These are phyloP conservation scores for Tylopilus sp. DNA, from an alignment of 1,284 basidiomycete genomes.

Conservation along the genomic window DNA sequence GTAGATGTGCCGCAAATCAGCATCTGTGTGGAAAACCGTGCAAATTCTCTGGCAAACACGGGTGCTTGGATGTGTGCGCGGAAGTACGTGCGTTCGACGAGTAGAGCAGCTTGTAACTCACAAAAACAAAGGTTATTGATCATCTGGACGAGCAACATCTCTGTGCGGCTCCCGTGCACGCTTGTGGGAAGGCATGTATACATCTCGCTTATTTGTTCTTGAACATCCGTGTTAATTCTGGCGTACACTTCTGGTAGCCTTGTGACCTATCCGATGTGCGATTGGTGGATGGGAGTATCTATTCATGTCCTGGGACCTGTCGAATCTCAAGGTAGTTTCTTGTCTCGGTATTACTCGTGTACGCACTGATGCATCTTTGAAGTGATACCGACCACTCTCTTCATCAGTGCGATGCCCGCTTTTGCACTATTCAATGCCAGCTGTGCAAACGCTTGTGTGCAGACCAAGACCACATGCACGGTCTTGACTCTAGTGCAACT, in stretches of 20 bases:
- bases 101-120: constrained; percentile 3
- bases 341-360: background rate
- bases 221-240: background rate
- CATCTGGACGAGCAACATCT: constrained; percentile 61
- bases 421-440: constrained; percentile 64
- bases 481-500: constrained; percentile 48
- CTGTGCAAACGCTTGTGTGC: constrained; percentile 66
- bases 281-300: constrained; percentile 44
- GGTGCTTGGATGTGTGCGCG: constrained; percentile 61
- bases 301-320: constrained; percentile 58
- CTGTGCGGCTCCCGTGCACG: constrained; percentile 64
- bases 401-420: constrained; percentile 62
- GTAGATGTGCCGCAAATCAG: constrained; percentile 58
- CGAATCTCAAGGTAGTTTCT: constrained; percentile 51
- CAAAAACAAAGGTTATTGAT: constrained; percentile 48
- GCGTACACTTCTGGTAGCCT: constrained; percentile 45
- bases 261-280: constrained; percentile 54
- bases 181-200: constrained; percentile 67
- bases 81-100: constrained; percentile 48
- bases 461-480: constrained; percentile 63
- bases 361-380: background rate
- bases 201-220: too few relatives aligned
- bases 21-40: constrained; percentile 67
- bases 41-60: constrained; percentile 52
- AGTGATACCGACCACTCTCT: constrained; percentile 56